Conservation (phyloP, 1,139 yeast species). For the Yamadazyma diddensiae region DNA sequence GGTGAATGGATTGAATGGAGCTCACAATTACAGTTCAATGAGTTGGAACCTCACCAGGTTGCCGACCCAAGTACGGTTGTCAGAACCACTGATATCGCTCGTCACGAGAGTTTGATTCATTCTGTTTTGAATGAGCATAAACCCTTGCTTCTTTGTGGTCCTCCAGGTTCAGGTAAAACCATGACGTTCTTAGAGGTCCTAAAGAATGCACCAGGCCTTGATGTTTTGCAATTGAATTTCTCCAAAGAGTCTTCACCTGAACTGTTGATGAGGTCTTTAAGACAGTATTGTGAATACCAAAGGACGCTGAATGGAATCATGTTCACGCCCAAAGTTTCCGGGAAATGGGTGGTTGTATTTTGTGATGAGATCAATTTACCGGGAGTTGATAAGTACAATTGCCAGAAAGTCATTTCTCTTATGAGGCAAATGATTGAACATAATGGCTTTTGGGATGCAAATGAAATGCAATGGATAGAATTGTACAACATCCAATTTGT, state of each 20-base stretch:
- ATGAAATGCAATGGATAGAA: conserved; percentile 63
- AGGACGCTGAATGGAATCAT: conserved; percentile 49
- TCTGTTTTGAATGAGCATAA: conserved; percentile 55
- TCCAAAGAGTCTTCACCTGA: conserved; percentile 77
- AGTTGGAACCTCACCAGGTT: conserved; percentile 64
- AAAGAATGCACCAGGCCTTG: conserved; percentile 54
- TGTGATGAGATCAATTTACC: conserved; percentile 94
- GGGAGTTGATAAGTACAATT: conserved; percentile 65
- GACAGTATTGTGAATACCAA: conserved; percentile 67
- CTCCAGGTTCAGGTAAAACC: conserved; percentile 97
- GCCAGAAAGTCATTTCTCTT: conserved; percentile 73
- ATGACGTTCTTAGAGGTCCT: conserved; percentile 80
- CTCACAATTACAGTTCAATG: conserved; percentile 40
- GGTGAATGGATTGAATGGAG: conserved; percentile 52
- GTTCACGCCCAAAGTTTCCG: conserved; percentile 59
- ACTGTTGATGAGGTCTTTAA: conserved; percentile 61
- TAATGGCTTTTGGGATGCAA: conserved; percentile 72
- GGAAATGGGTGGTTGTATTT: conserved; percentile 78
- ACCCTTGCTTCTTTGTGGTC: conserved; percentile 82
- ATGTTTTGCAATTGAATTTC: conserved; percentile 71
- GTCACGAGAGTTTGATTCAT: conserved; percentile 62
- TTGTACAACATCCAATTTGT: conserved; percentile 74
- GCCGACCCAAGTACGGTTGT: conserved; percentile 63
- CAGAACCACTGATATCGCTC: conserved; percentile 75
- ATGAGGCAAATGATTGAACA: conserved; percentile 74